A percentile compares a stretch with the other conserved stretches of the same genome.
Evolutionary conservation across 2,329 filamentous ascomycete species (phyloP).

Genomic region (Ophiostoma triangulosporum): DNA sequence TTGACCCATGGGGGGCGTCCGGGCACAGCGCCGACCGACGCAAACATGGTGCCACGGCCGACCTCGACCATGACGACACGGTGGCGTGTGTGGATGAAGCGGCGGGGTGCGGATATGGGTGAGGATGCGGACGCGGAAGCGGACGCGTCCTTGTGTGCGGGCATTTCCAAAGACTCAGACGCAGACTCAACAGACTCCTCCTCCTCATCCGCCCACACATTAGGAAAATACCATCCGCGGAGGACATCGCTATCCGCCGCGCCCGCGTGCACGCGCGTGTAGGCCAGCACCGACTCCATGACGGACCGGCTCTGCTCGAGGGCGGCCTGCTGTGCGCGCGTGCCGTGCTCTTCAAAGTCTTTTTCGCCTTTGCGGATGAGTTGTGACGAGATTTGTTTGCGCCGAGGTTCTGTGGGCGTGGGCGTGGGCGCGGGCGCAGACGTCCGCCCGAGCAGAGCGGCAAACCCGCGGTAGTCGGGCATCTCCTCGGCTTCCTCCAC

Average conservation of each 20-base stretch:
- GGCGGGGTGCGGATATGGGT: too few species aligned
- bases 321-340: conserved; percentile 61
- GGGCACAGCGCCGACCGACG: conserved; percentile 49
- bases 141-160: neutral
- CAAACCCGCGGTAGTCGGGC: conserved; percentile 72
- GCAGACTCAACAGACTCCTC: neutral
- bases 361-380: conserved; percentile 88
- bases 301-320: conserved; percentile 72
- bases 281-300: conserved; percentile 76
- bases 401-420: too few species aligned
- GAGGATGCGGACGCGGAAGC: too few species aligned
- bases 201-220: conserved; percentile 30
- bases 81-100: conserved; percentile 25
- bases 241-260: conserved; percentile 38
- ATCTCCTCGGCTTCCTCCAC: conserved; percentile 35
- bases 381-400: conserved; percentile 39
- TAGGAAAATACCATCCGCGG: conserved; percentile 61
- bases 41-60: conserved; percentile 55
- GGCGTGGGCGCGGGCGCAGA: conserved; percentile 17
- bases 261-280: conserved; percentile 59
- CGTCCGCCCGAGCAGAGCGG: conserved; percentile 23
- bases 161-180: neutral
- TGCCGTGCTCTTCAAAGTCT: conserved; percentile 91
- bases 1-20: conserved; percentile 23
- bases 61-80: conserved; percentile 56